phyloP scores from a whole-genome alignment of 83 land plant species.

The Larix sibirica region DNA sequence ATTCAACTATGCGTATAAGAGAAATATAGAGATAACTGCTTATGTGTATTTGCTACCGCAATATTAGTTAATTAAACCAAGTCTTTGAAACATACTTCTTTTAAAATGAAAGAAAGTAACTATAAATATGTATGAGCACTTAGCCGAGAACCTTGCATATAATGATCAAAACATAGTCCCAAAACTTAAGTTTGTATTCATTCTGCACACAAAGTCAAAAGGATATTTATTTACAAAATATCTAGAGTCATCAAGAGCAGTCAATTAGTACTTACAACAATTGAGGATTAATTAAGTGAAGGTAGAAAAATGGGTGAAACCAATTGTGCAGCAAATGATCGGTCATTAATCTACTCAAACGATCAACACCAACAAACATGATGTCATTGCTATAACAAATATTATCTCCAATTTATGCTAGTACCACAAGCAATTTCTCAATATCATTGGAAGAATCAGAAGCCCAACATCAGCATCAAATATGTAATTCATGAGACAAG shows the following conservation, averaged over 20 bases:
- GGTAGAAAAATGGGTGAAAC: slow-evolving; percentile 88
- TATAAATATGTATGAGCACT: slow-evolving; percentile 69
- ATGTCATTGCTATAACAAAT: slow-evolving; percentile 92
- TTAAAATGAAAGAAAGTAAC: slow-evolving; percentile 83
- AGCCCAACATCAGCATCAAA: slow-evolving; percentile 1
- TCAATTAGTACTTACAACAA: slow-evolving; percentile 28
- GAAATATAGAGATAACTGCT: too few relatives aligned
- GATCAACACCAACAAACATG: slow-evolving; percentile 81
- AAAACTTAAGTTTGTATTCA: too few relatives aligned
- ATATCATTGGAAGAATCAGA: slow-evolving; percentile 40
- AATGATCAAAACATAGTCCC: too few relatives aligned
- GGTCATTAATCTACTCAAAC: slow-evolving; percentile 72
- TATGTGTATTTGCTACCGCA: too few relatives aligned
- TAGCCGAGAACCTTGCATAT: slow-evolving; percentile 25
- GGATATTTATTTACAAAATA: too few relatives aligned
- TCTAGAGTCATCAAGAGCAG: too few relatives aligned
- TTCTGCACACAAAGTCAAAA: too few relatives aligned
- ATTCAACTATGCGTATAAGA: too few relatives aligned
- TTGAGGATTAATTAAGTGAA: slow-evolving; percentile 36
- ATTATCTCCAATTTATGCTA: slow-evolving; percentile 93
- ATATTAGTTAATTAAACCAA: too few relatives aligned
- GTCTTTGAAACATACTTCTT: slow-evolving; percentile 73
- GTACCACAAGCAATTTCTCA: slow-evolving; percentile 52
- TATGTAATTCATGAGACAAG: too few relatives aligned
- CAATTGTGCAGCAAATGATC: slow-evolving; percentile 73